Conservation (phyloP, 345 rosid genomes). For the Dipteronia sinensis region DNA sequence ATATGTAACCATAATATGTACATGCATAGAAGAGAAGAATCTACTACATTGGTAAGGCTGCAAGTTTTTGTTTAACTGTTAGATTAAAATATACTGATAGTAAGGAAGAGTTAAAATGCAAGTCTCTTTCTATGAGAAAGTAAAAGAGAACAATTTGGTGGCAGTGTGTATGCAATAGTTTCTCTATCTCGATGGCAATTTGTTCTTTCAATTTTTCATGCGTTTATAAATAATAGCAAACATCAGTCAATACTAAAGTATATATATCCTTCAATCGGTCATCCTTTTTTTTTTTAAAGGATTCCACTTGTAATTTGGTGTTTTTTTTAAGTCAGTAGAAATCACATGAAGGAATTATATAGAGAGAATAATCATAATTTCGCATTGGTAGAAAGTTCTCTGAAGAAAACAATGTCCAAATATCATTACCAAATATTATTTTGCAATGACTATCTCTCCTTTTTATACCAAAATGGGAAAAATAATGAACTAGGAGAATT, state of each 20-base stretch:
- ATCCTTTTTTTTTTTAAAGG: neutral
- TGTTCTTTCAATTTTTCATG: neutral
- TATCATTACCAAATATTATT: neutral
- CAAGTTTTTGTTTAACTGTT: neutral
- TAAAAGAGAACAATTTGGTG: neutral
- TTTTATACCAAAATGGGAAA: neutral
- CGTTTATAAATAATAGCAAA: neutral
- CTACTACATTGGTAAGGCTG: neutral
- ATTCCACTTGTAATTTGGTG: slow-evolving; percentile 8
- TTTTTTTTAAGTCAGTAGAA: neutral
- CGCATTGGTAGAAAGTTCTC: neutral
- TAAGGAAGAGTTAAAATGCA: neutral
- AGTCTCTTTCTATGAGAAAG: neutral
- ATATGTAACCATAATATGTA: neutral
- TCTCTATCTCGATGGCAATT: neutral
- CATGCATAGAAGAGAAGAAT: neutral
- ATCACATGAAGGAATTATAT: neutral
- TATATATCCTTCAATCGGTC: neutral
- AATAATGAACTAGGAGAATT: neutral
- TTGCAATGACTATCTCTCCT: neutral
- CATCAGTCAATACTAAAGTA: neutral
- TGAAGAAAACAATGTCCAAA: neutral
- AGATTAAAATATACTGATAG: neutral
- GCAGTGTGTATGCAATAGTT: neutral
- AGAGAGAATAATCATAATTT: neutral